Conservation (phyloP, 768 basidiomycete species). For the Podaxis sp. region DNA sequence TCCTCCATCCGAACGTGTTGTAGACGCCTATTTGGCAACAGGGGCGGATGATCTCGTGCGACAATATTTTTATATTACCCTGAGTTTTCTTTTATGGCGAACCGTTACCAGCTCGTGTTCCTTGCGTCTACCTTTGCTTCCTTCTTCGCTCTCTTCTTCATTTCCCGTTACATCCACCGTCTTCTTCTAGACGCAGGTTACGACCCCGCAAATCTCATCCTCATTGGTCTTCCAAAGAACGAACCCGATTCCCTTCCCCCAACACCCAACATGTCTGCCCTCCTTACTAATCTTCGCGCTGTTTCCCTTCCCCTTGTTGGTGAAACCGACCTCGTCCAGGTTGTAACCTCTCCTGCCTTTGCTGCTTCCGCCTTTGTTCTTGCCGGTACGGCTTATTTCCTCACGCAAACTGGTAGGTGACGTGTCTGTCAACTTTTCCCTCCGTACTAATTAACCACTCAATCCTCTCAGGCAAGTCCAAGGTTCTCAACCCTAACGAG, state of each 20-base stretch:
- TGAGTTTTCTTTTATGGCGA: slow-evolving; percentile 43
- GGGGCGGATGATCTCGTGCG: neutral
- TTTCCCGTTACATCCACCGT: slow-evolving; percentile 39
- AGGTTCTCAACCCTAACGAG: slow-evolving; percentile 68
- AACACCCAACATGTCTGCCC: slow-evolving; percentile 14
- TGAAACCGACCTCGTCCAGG: slow-evolving; percentile 34
- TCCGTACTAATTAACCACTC: slow-evolving; percentile 18
- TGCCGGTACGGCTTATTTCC: slow-evolving; percentile 50
- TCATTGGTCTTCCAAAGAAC: slow-evolving; percentile 48
- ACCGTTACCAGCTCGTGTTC: slow-evolving; percentile 56
- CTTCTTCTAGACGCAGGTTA: slow-evolving; percentile 55
- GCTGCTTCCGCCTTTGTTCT: slow-evolving; percentile 48
- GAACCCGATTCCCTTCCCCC: slow-evolving; percentile 14
- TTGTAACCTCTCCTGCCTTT: slow-evolving; percentile 23
- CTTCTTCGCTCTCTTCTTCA: slow-evolving; percentile 46
- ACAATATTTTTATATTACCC: slow-evolving; percentile 8
- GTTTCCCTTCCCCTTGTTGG: slow-evolving; percentile 37
- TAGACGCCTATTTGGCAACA: slow-evolving; percentile 1
- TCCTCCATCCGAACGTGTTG: neutral
- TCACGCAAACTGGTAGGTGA: slow-evolving; percentile 45
- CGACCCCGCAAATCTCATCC: slow-evolving; percentile 58
- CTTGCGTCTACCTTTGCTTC: slow-evolving; percentile 49
- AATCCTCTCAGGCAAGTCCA: slow-evolving; percentile 47
- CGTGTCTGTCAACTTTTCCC: slow-evolving; percentile 7
- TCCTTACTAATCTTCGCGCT: slow-evolving; percentile 28